These are phyloP conservation scores for Oryza punctata DNA, from an alignment of 176 grass and related monocot genomes.

Conservation along the genomic window DNA sequence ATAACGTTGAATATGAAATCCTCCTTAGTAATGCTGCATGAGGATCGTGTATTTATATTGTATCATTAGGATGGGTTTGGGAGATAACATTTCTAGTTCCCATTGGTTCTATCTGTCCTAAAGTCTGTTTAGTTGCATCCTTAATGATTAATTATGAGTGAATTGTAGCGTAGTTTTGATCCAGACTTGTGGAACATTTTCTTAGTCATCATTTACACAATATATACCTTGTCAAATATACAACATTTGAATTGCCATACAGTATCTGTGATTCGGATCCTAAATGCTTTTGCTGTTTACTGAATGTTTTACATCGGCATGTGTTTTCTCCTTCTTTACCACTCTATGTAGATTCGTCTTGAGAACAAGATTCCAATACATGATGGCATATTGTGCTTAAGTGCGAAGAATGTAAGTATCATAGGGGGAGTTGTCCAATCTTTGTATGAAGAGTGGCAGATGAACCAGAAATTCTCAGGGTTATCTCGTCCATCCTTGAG, in stretches of 20 bases:
- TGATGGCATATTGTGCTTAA: slow-evolving; percentile 73
- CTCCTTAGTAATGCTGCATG: background rate
- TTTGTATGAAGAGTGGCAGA: slow-evolving; percentile 83
- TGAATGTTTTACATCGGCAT: background rate
- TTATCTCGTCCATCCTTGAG: slow-evolving; percentile 61
- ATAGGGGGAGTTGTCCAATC: slow-evolving; percentile 76
- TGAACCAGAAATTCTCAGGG: slow-evolving; percentile 82
- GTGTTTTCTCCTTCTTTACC: background rate
- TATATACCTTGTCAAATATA: background rate
- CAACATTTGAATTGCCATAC: background rate
- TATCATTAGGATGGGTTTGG: background rate
- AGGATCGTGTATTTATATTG: background rate
- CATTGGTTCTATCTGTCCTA: slow-evolving; percentile 10
- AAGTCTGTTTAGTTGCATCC: background rate
- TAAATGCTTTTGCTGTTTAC: background rate
- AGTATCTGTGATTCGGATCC: background rate
- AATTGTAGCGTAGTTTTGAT: background rate
- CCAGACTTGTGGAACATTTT: background rate
- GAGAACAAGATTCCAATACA: slow-evolving; percentile 75
- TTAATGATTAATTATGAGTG: background rate
- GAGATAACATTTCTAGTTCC: background rate
- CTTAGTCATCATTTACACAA: background rate
- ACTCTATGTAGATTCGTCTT: slow-evolving; percentile 55
- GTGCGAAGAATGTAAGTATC: slow-evolving; percentile 58
- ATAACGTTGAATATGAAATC: background rate